Percentiles rank a stretch among this genome's conserved stretches.
Evolutionary conservation across 2,329 filamentous ascomycete genomes (phyloP).

Genomic region (Pseudogymnoascus sp.): DNA sequence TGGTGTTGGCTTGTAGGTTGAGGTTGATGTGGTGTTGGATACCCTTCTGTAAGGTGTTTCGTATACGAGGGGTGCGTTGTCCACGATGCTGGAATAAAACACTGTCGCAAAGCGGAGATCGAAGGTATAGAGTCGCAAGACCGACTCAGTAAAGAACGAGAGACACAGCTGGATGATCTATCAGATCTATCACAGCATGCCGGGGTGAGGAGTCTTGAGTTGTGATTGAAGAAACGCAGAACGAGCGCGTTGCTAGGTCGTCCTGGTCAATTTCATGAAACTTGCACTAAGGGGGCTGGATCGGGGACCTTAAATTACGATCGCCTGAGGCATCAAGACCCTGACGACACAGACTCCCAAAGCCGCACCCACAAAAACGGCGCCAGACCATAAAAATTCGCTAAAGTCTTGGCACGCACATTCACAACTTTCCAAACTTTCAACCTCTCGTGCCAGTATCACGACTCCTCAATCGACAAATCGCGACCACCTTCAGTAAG

Average conservation of each 20-base stretch:
- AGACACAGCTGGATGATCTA: constrained; percentile 3
- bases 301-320: constrained; percentile 6
- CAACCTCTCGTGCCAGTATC: constrained; percentile 14
- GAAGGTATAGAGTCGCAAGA: background rate
- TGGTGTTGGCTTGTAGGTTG: background rate
- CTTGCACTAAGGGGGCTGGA: constrained; percentile 9
- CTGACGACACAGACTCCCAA: background rate
- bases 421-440: constrained; percentile 22
- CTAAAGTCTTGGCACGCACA: constrained; percentile 13
- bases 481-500: constrained; percentile 26
- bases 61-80: constrained; percentile 3
- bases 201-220: background rate
- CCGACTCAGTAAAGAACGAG: background rate
- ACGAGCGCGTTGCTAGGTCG: constrained; percentile 1
- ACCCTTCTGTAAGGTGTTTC: background rate
- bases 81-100: background rate
- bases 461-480: constrained; percentile 23
- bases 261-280: constrained; percentile 8
- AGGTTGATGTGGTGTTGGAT: background rate
- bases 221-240: background rate
- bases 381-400: background rate
- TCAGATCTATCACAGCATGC: constrained; percentile 3
- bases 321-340: constrained; percentile 7
- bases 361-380: background rate
- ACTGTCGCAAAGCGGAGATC: background rate